These are phyloP conservation scores for Trypanosoma scelopori DNA, from an alignment of 208 protist genomes.

Conservation along the genomic window DNA sequence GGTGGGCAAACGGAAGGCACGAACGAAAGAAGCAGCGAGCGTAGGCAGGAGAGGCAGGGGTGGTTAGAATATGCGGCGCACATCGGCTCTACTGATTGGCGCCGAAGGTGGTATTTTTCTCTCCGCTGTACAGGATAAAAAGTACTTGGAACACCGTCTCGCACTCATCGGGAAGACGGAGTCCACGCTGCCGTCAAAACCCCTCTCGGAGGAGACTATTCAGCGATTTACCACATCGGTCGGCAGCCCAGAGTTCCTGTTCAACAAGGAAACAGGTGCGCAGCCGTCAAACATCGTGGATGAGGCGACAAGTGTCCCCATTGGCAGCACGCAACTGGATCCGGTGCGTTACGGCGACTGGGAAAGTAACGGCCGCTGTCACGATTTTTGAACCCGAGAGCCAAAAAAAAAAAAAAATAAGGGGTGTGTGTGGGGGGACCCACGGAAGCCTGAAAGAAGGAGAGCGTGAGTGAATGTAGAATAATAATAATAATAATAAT, in stretches of 20 bases:
- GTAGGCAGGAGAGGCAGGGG: too few species aligned
- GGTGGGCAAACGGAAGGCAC: background rate
- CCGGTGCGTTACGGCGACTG: slow-evolving; percentile 89
- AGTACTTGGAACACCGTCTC: slow-evolving; percentile 83
- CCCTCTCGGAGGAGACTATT: slow-evolving; percentile 72
- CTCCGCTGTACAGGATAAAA: slow-evolving; percentile 74
- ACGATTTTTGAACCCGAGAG: slow-evolving; percentile 66
- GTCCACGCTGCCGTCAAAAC: slow-evolving; percentile 32
- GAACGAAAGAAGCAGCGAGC: background rate
- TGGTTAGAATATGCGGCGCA: slow-evolving; percentile 71
- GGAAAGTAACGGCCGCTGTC: slow-evolving; percentile 88
- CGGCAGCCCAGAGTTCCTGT: slow-evolving; percentile 73
- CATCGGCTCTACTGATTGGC: slow-evolving; percentile 58
- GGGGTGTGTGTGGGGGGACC: too few species aligned
- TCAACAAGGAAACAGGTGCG: slow-evolving; percentile 81
- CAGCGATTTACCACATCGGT: slow-evolving; percentile 86
- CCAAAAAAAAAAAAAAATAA: background rate
- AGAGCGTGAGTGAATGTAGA: slow-evolving; percentile 3
- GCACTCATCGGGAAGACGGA: slow-evolving; percentile 76
- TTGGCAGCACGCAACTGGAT: slow-evolving; percentile 82
- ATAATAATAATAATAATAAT: too few species aligned
- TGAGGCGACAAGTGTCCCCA: slow-evolving; percentile 74
- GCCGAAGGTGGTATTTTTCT: slow-evolving; percentile 67
- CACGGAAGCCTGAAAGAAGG: too few species aligned
- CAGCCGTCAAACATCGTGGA: slow-evolving; percentile 86